Base-by-base conservation (phyloP, 768 basidiomycete genomes). In the Amanita pallidorosea region DNA sequence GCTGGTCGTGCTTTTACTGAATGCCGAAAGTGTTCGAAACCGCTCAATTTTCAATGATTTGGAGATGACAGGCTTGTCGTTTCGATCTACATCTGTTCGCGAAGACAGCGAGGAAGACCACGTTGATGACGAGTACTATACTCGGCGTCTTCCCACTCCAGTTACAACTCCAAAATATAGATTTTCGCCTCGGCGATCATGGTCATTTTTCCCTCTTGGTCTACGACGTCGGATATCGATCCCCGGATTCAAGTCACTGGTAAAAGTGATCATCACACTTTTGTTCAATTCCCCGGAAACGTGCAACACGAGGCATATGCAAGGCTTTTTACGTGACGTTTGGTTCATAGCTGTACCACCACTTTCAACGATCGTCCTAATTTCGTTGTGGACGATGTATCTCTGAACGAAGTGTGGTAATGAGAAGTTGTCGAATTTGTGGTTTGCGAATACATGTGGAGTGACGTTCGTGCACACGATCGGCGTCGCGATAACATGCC, bases 321-420 rank as follows among this genome's bases (percentile, higher is more conserved):
- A 54, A 33, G 62, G 64, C 11, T 64, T 65, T 37, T n/a, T 73
- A 41, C 63, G 59, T 7, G 75, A 76, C 57, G 56, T 67, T 17
- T 61, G 67, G 57, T 69, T 72, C 55, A 61, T 76, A 45, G 71
- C 74, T 5, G 42, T 70, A 15, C 70, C 71, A 51, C 74, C 75
- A 9, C 44, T 78, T 8, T 59, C 57, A 40, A 52, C 70, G 15
- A 74, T 77, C 56, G 56, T 63, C n/a, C 13, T 67, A 20, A 61
- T 72, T 42, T 68, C 70, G 5, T 61, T 63, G 57, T 71, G 67
- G 69, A 31, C 40, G 37, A 25, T 20, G 20, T 35, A 36, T 43
- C 46, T 36, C 23, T 52, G 25, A 45, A 17, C 15, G 44, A 37
- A 47, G 9, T 13, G 33, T 33, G 33, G 13, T 56, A 63, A 65